phyloP scores from a whole-genome alignment of 495 filamentous ascomycete genomes.

The Penicillium nucicola region DNA sequence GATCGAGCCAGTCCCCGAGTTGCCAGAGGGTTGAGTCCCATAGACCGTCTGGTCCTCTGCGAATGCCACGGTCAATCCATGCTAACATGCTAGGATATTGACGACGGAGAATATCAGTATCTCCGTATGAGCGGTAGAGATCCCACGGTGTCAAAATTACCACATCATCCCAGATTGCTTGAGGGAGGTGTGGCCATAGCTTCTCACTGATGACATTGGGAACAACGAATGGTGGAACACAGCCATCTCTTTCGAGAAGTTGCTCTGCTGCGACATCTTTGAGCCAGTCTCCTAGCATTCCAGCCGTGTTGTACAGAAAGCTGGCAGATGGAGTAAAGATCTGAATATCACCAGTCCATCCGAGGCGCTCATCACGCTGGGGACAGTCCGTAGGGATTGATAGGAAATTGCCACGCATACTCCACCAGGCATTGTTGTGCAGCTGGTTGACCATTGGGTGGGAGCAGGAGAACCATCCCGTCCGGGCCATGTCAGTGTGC shows the following conservation, averaged over 20 bases:
- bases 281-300: slow-evolving; percentile 47
- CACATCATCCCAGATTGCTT: slow-evolving; percentile 47
- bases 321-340: slow-evolving; percentile 47
- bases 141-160: slow-evolving; percentile 42
- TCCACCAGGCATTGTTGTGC: slow-evolving; percentile 48
- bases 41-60: slow-evolving; percentile 8
- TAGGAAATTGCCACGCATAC: slow-evolving; percentile 54
- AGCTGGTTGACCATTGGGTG: slow-evolving; percentile 46
- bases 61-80: slow-evolving; percentile 45
- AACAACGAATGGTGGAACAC: slow-evolving; percentile 32
- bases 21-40: slow-evolving; percentile 40
- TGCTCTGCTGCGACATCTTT: slow-evolving; percentile 39
- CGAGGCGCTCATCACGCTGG: slow-evolving; percentile 53
- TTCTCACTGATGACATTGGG: slow-evolving; percentile 23
- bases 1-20: slow-evolving; percentile 54
- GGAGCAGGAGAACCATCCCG: slow-evolving; percentile 46
- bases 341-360: slow-evolving; percentile 55
- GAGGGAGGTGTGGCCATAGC: slow-evolving; percentile 6
- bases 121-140: slow-evolving; percentile 40
- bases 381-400: slow-evolving; percentile 54
- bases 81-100: slow-evolving; percentile 40
- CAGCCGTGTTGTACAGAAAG: slow-evolving; percentile 48
- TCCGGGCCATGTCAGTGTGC: slow-evolving; percentile 48
- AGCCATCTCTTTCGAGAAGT: slow-evolving; percentile 13
- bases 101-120: slow-evolving; percentile 31